These are phyloP conservation scores for Calonectria leucothoes DNA, from an alignment of 2,329 filamentous ascomycete species.

Conservation along the genomic window DNA sequence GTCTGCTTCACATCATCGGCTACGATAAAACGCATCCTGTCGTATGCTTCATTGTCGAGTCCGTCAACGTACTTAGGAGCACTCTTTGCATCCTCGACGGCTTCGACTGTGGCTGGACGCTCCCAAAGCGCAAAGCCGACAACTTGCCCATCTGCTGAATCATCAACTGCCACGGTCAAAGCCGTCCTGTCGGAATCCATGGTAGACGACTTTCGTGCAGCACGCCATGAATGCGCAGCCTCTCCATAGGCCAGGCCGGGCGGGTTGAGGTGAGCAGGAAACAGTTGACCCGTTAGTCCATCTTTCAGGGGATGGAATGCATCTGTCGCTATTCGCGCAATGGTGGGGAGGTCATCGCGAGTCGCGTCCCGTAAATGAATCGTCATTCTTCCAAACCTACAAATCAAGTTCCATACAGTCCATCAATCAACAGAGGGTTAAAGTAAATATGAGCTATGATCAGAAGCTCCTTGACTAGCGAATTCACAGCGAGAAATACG, in stretches of 20 bases:
- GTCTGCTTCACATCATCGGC: not conserved
- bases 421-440: not conserved
- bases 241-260: not conserved
- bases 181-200: not conserved
- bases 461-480: not conserved
- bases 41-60: conserved; percentile 1
- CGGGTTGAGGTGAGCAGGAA: conserved; percentile 4
- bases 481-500: not conserved
- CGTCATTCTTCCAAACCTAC: not conserved
- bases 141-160: not conserved
- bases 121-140: conserved; percentile 19
- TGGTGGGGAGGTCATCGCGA: not conserved
- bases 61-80: not conserved
- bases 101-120: not conserved
- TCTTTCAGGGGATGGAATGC: conserved; percentile 20
- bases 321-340: conserved; percentile 1
- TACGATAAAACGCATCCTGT: not conserved
- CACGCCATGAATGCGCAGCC: conserved; percentile 4
- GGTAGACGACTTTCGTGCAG: conserved; percentile 16
- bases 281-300: not conserved
- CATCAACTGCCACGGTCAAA: conserved; percentile 1
- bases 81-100: not conserved
- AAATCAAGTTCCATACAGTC: not conserved
- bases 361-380: not conserved
- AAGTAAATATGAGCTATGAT: not conserved